phyloP scores from a whole-genome alignment of 805 yeast species.

The Saturnispora ahearnii region DNA sequence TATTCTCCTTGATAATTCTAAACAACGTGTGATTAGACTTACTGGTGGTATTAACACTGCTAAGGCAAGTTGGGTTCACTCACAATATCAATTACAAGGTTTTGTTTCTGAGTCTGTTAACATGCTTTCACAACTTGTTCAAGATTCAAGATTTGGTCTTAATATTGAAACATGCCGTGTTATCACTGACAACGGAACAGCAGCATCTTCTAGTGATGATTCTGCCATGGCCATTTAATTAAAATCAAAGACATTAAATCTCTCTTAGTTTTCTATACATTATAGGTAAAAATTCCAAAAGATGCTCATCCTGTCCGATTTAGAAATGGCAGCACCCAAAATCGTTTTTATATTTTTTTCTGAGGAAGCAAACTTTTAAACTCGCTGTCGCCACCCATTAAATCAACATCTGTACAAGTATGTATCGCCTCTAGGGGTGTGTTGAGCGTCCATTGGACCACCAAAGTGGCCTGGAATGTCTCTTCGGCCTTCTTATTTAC shows the following conservation, averaged over 20 bases:
- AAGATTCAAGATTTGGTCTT: conserved; percentile 65
- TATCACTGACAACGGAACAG: conserved; percentile 29
- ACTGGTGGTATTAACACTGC: conserved; percentile 68
- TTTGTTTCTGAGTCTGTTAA: conserved; percentile 37
- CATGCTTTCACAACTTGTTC: conserved; percentile 49
- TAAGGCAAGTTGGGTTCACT: conserved; percentile 83
- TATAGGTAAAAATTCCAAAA: not conserved
- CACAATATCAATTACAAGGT: conserved; percentile 54
- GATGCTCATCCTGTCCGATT: not conserved
- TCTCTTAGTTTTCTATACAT: no score
- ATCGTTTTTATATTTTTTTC: not conserved
- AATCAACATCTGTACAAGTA: not conserved
- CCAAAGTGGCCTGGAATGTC: not conserved
- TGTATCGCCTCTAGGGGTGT: not conserved
- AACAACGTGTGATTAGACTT: conserved; percentile 58
- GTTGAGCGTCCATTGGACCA: not conserved
- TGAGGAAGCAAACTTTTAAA: not conserved
- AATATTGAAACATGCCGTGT: conserved; percentile 56
- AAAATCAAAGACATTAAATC: no score
- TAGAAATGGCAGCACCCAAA: not conserved
- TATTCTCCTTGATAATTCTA: conserved; percentile 43
- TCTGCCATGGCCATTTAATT: conserved; percentile 6
- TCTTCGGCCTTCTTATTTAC: not conserved
- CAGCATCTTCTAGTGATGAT: not conserved
- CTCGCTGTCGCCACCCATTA: conserved; percentile 1